Evolutionary conservation across 2,329 filamentous ascomycete species (phyloP), one percentile per base, ranked within the genome.

Genomic region (Cyanodermella asteris): DNA sequence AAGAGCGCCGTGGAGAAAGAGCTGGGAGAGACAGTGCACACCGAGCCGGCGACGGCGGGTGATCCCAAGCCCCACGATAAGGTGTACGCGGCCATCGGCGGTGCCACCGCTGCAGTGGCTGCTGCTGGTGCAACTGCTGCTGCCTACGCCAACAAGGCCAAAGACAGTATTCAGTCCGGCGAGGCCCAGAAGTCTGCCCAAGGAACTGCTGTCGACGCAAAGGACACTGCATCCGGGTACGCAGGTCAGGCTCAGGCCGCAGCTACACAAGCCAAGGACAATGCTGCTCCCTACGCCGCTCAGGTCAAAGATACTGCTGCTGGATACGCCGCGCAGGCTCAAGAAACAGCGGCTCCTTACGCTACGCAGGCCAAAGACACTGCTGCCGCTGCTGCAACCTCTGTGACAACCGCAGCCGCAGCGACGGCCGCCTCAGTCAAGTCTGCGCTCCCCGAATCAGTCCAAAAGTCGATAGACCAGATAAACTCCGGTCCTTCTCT

Each of bases 1-100:
- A 81, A 81, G 62, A 64, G 62, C 29, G 56, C 60, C 29, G 58
- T 80, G 4, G 74, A 81, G 52, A 53, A 65, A 20, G 73, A 80
- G 50, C 59, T 80, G 26, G 61, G 72, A 45, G 53, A 59, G 7
- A 72, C 70, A 49, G 64, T 80, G 7, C 57, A 65, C 16, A 57
- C 66, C 40, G 61, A 58, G 13, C 61, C 58, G 21, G 52, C 59
- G 7, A 65, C 65, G 7, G 59, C 65, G 1, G 62, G 65, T 36
- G 64, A 61, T n/a, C n/a, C n/a, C n/a, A n/a, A n/a, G n/a, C n/a
- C n/a, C n/a, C n/a, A n/a, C n/a, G n/a, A n/a, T n/a, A 13, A 16
- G 12, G 6, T 6, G 7, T 34, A 28, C 14, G 28, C 28, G 11
- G 14, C 20, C 16, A 23, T 17, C 14, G 27, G 18, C 16, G 22